These are phyloP conservation scores for Cercospora sojina DNA, from an alignment of 2,329 filamentous ascomycete species.

Conservation along the genomic window DNA sequence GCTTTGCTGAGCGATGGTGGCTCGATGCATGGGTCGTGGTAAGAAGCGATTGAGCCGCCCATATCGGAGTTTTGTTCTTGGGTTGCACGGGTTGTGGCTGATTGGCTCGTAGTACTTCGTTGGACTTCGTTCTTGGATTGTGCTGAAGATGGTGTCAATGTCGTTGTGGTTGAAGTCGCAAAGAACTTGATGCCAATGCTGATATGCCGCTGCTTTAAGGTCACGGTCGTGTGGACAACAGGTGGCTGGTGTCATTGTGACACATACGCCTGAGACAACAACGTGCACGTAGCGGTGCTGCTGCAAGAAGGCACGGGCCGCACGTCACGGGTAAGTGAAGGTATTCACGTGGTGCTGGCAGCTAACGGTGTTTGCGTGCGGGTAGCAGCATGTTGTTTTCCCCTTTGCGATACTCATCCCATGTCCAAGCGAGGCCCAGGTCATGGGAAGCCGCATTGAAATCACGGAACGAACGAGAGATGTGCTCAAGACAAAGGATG, in stretches of 20 bases:
- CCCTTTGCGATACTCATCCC: neutral
- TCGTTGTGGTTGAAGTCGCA: neutral
- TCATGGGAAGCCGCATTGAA: neutral
- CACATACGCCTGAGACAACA: conserved; percentile 11
- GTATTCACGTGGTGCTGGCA: neutral
- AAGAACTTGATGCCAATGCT: conserved; percentile 6
- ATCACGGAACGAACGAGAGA: neutral
- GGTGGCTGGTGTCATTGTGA: conserved; percentile 11
- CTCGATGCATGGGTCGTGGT: conserved; percentile 12
- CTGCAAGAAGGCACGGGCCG: conserved; percentile 12
- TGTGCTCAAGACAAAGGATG: neutral
- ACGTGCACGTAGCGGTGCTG: neutral
- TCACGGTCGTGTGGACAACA: neutral
- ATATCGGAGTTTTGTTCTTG: conserved; percentile 2
- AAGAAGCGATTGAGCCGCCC: conserved; percentile 3
- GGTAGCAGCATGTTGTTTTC: conserved; percentile 6
- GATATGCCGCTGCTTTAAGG: conserved; percentile 4
- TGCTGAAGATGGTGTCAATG: neutral
- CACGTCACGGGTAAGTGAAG: conserved; percentile 13
- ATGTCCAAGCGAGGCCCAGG: neutral
- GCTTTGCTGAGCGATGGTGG: conserved; percentile 6
- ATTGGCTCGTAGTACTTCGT: neutral
- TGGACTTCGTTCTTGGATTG: neutral
- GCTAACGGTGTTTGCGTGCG: conserved; percentile 1
- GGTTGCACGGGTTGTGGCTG: neutral